A percentile compares a stretch with the other conserved stretches of the same genome.
Evolutionary conservation across 2,329 filamentous ascomycete species (phyloP).

Genomic region (Colletotrichum aenigma): DNA sequence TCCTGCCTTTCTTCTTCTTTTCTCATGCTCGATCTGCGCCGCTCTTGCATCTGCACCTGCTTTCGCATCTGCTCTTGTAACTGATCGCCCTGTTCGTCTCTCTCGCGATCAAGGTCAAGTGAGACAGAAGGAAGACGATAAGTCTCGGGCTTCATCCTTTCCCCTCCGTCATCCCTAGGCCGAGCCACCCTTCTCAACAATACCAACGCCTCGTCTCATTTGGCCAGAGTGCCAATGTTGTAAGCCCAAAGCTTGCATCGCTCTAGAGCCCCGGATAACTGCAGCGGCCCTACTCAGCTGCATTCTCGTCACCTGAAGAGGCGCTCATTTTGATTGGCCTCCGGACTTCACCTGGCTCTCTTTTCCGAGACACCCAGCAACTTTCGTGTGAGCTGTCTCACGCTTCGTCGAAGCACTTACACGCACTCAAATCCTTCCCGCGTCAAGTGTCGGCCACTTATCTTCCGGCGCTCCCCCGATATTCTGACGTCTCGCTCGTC

Average conservation of each 20-base stretch:
- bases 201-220: neutral
- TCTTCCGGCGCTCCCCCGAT: neutral
- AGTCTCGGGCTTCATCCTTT: neutral
- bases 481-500: neutral
- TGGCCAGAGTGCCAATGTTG: neutral
- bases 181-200: neutral
- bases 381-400: neutral
- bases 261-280: neutral
- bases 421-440: neutral
- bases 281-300: neutral
- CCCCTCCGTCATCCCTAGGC: neutral
- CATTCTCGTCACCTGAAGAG: neutral
- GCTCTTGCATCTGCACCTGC: neutral
- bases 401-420: neutral
- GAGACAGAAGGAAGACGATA: neutral
- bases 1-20: neutral
- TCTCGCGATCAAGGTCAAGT: neutral
- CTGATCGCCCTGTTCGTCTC: neutral
- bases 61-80: neutral
- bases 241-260: neutral
- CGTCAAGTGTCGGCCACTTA: neutral
- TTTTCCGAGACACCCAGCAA: neutral
- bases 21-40: neutral
- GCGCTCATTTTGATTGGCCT: neutral
- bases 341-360: neutral